Evolutionary conservation across 2,329 filamentous ascomycete species (phyloP).

Genomic region (Plenodomus biglobosus): DNA sequence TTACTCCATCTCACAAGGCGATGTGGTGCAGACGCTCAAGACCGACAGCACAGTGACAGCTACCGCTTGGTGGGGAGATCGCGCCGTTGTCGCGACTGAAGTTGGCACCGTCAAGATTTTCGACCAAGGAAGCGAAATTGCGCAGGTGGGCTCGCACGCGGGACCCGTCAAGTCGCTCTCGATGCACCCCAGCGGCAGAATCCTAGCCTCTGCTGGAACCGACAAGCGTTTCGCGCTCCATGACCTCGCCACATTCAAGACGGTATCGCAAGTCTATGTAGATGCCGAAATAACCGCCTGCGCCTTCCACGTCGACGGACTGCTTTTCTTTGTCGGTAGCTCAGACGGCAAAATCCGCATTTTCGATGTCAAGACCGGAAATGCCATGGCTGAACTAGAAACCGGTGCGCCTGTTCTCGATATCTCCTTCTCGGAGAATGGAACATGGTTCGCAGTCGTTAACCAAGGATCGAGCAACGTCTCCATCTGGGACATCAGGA

Average conservation of each 20-base stretch:
- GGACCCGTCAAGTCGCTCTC: slow-evolving; percentile 77
- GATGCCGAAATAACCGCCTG: slow-evolving; percentile 75
- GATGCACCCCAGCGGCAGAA: slow-evolving; percentile 77
- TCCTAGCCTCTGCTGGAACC: slow-evolving; percentile 82
- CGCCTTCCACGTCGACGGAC: slow-evolving; percentile 95
- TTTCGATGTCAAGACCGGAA: slow-evolving; percentile 80
- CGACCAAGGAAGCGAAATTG: slow-evolving; percentile 67
- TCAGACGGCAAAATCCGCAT: slow-evolving; percentile 79
- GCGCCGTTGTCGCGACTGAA: slow-evolving; percentile 71
- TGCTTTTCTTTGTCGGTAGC: slow-evolving; percentile 85
- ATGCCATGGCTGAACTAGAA: slow-evolving; percentile 73
- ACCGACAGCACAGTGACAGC: slow-evolving; percentile 67
- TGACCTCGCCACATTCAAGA: slow-evolving; percentile 68
- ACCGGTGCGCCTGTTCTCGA: slow-evolving; percentile 67
- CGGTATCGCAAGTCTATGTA: slow-evolving; percentile 76
- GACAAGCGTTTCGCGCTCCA: slow-evolving; percentile 95
- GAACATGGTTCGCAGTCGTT: slow-evolving; percentile 88
- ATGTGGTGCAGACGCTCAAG: slow-evolving; percentile 70
- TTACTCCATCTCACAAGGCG: slow-evolving; percentile 75
- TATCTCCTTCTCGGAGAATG: slow-evolving; percentile 91
- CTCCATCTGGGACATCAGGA: slow-evolving; percentile 89
- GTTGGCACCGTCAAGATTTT: slow-evolving; percentile 81
- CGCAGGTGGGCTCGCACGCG: slow-evolving; percentile 76
- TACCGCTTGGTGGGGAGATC: slow-evolving; percentile 65
- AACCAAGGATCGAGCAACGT: slow-evolving; percentile 76